Evolutionary conservation across 2,329 filamentous ascomycete genomes (phyloP), one percentile per base, ranked within the genome.

Genomic region (Nemania serpens): DNA sequence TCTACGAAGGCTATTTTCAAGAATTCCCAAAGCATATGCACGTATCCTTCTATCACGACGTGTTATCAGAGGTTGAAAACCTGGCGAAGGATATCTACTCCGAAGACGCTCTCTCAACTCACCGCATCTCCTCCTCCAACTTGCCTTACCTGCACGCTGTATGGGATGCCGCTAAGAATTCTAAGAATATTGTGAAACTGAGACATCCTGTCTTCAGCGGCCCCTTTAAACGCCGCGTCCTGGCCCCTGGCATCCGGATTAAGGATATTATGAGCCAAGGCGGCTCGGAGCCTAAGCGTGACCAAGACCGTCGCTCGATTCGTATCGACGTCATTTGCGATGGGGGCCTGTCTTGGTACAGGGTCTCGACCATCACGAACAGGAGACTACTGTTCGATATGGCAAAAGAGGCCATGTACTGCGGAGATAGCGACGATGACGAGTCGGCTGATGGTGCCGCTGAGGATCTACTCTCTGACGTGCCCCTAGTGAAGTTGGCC

Each of bases 361-460:
- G 74, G 55, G 69, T 75, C 20, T 75, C 72, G 3, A 69, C 72
- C 9, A 70, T 70, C 58, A 73, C 71, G 10, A 74, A 74, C 49
- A 70, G 66, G 42, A 66, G 69, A 36, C 51, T 75, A 1, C 43
- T 72, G 11, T 72, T 71, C 25, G 73, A 75, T 50, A 66, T 74
- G 55, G 72, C 73, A 17, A 73, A 71, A 49, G 72, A 73, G 57
- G 70, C 69, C 18, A 45, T 74, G 15, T 73, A 69, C 51, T 69
- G 67, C 49, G 69, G 70, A 17, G 71, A 73, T 10, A 71, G 70
- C 29, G 66, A 68, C 13, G 68, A 69, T 11, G 69, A 72, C 10
- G 66, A 66, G 2, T 63, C 61, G 1, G 48, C 45, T 13, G 59
- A 62, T 20, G 53, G 52, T 15, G 22, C 9, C 6, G 34, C 47